Conservation (phyloP, 2,329 filamentous ascomycete species). For the Microsporum canis region DNA sequence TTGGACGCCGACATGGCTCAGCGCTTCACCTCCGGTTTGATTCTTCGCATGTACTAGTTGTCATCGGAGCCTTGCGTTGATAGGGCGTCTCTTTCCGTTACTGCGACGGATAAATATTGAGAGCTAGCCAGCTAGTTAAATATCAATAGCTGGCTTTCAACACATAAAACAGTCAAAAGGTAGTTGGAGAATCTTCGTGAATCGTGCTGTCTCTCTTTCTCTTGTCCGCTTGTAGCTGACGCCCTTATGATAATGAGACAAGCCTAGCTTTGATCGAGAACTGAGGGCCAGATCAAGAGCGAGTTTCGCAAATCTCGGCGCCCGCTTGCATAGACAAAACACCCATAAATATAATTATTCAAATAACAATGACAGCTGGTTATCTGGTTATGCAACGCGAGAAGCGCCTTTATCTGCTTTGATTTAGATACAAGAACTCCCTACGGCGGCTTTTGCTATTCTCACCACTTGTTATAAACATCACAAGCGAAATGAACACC, state of each 20-base stretch:
- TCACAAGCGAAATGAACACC: too few species aligned
- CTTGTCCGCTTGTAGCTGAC: neutral
- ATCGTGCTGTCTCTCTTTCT: neutral
- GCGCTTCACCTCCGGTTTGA: neutral
- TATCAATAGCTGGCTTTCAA: neutral
- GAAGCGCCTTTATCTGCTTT: too few species aligned
- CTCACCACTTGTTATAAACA: too few species aligned
- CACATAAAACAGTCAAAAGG: neutral
- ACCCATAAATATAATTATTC: too few species aligned
- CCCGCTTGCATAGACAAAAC: too few species aligned
- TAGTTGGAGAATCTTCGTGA: neutral
- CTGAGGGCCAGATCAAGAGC: neutral
- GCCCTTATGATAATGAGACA: neutral
- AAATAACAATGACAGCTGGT: too few species aligned
- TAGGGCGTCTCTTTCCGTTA: neutral
- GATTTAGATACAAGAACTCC: too few species aligned
- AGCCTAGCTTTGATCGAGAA: neutral
- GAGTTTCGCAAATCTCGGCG: too few species aligned
- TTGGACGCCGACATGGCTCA: conserved; percentile 39
- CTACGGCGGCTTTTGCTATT: too few species aligned
- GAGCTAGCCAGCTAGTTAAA: neutral
- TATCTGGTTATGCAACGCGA: too few species aligned
- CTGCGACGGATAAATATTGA: too few species aligned
- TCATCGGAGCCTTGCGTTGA: neutral
- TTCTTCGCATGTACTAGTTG: neutral